Percentiles rank a stretch among this genome's conserved stretches.
Evolutionary conservation across 345 rosid genomes (phyloP).

Genomic region (Aethionema arabicum): DNA sequence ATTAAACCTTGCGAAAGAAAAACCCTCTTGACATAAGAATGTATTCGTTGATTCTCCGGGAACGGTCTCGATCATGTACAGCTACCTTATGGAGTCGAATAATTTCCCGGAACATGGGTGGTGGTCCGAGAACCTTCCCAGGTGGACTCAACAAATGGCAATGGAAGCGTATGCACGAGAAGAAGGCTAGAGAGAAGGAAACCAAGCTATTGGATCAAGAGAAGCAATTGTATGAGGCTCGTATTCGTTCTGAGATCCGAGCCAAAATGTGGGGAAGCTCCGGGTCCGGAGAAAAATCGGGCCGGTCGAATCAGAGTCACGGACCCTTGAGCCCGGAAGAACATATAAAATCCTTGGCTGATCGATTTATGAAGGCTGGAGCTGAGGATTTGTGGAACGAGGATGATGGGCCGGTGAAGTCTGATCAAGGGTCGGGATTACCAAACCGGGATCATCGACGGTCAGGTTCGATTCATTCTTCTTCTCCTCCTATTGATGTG

Average conservation of each 20-base stretch:
- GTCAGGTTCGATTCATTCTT: slow-evolving; percentile 27
- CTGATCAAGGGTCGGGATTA: slow-evolving; percentile 28
- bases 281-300: slow-evolving; percentile 25
- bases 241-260: slow-evolving; percentile 72
- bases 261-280: slow-evolving; percentile 44
- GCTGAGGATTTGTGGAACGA: slow-evolving; percentile 95
- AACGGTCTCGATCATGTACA: slow-evolving; percentile 37
- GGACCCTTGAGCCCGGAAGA: slow-evolving; percentile 58
- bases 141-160: slow-evolving; percentile 98
- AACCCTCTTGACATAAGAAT: too few species aligned
- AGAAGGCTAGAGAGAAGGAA: slow-evolving; percentile 86
- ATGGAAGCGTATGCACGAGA: slow-evolving; percentile 98
- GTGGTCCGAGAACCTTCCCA: slow-evolving; percentile 93
- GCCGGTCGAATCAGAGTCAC: slow-evolving; percentile 30
- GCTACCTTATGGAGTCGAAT: slow-evolving; percentile 33
- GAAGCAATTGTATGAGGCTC: slow-evolving; percentile 82
- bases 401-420: slow-evolving; percentile 65
- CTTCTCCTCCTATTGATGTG: slow-evolving; percentile 51
- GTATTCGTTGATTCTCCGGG: slow-evolving; percentile 36
- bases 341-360: slow-evolving; percentile 74
- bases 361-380: slow-evolving; percentile 83
- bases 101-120: slow-evolving; percentile 73
- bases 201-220: slow-evolving; percentile 81
- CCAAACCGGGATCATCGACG: slow-evolving; percentile 28
- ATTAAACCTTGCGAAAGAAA: too few species aligned